Base-by-base conservation (phyloP, 2,329 filamentous ascomycete genomes). In the Chalaropsis thielavioides region DNA sequence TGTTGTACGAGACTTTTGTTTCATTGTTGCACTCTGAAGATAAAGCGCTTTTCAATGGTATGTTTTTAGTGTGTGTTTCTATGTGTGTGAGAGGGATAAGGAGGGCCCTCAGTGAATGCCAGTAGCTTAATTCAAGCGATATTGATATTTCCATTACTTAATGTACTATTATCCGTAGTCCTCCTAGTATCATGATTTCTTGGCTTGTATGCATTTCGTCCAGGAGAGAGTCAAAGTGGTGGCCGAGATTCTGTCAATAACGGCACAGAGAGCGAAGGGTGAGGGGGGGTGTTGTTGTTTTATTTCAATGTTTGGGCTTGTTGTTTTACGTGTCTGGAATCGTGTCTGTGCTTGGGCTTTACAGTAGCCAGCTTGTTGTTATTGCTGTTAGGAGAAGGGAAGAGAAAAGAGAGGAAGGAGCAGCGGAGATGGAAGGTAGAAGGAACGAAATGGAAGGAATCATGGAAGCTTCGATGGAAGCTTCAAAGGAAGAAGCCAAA, bases 101-200 rank as follows among this genome's bases (percentile, higher is more conserved):
- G 51, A 17, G 51, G 2, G 31, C 31, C 5, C 15, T 13, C 3
- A 31, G 15, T 17, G 1, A 56, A 19, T 31, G 51, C 6, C 51
- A 13, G 51, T 6, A n/a, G 51, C 27, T 31, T 10, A 31, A 13
- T 4, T 13, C 11, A n/a, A 17, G 51, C 13, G n/a, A n/a, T n/a
- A n/a, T n/a, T n/a, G 13, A 35, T 56, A n/a, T 56, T 56, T 56
- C 27, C 51, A 56, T 35, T 56, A 56, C 51, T 56, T 56, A 56
- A 56, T 56, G 31, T n/a, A 17, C n/a, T 35, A 27, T 31, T 31
- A 22, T 56, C 51, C 51, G 51, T 31, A 56, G 51, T 35, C 51
- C 51, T 31, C 10, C 51, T 56, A 56, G 51, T 56, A 56, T 56
- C 51, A 56, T 56, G 51, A 56, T 56, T 56, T 56, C 51, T 56